Evolutionary conservation across 306 rosid genomes (phyloP), one percentile per base, ranked within the genome.

Genomic region (Castanea mollissima): DNA sequence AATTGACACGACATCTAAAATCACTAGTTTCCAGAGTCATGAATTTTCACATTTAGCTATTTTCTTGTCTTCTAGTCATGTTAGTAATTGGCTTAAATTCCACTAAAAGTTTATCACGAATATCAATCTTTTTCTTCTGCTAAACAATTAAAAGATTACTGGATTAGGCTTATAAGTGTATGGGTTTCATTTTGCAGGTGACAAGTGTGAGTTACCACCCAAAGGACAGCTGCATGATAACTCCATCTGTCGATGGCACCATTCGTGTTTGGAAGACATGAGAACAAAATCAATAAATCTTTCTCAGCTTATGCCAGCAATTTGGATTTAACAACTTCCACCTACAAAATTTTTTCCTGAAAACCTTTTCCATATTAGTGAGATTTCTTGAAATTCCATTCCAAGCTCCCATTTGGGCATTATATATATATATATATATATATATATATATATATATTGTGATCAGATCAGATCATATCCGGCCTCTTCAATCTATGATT

Each of bases 181-280:
- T 44, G 68, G 49, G 12, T 74, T 75, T 58, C 59, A 44, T 79
- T 81, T 76, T 44, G 59, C 88, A 95, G 98, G 98, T 91, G 67
- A 95, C 99, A 16, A 95, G 99, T 67, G 97, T 92, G 76, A 95
- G 98, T 83, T 95, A 91, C 85, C 99, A 95, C 78, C 97, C 92
- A 8, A 88, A 79, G 76, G 94, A 91, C 38, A 85, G 78, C 81
- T 92, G 97, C 79, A 90, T 92, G 97, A 64, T 91, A 75, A 90
- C 96, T 55, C 83, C 96, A 73, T 92, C 98, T 0, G 94, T 95
- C 23, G 97, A 91, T 78, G 93, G 97, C 81, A 89, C 85, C 64
- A 80, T 93, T 76, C 82, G 82, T 57, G 92, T 91, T 34, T 95
- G 98, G 99, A 95, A 91, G 84, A 69, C 93, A 49, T 89, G 81